Evolutionary conservation across 1,139 yeast genomes (phyloP), one percentile per base, ranked within the genome.

Genomic region (Nakaseomyces delphensis): DNA sequence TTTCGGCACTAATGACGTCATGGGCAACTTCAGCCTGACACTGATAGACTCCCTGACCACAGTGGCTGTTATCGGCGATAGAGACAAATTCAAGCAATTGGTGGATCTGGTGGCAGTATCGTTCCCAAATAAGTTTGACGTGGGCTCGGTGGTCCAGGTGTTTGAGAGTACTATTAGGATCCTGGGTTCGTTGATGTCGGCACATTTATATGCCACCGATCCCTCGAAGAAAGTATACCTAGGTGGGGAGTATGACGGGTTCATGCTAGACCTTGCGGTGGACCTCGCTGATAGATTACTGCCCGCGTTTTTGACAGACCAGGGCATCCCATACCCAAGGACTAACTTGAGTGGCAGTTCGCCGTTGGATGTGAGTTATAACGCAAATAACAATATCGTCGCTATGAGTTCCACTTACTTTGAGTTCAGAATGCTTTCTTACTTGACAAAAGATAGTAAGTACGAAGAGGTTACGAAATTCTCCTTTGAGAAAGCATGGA

Each of bases 331-430:
- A 0, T 69, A 74, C 6, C 87, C 96, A 0, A 65, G 95, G 48
- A 73, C 84, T 6, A 83, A 85, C 55, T 16, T 29, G 10, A 21
- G 21, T 13, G 7, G 14, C 15, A 24, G 21, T n/a, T 5, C 5
- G 7, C 31, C 21, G 15, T 15, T 36, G 14, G 31, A 23, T 10
- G 8, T 8, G 3, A 20, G 10, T 2, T 36, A 14, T 3, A 18
- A 13, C 23, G 3, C 8, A 3, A 25, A 27, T n/a, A 87, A 89
- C 8, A 86, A 95, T 57, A 74, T 87, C 0, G 83, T 96, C 0
- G 96, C 96, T 0, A 91, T 87, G 6, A 81, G 87, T 0, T 79
- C 91, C 1, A 84, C 95, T 3, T 71, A 85, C 44, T 65, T 87
- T 38, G 96, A 87, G 59, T 77, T 87, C 59, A 76, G 89, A 0